Conservation (phyloP, 768 basidiomycete genomes). For the Lactarius deliciosus region DNA sequence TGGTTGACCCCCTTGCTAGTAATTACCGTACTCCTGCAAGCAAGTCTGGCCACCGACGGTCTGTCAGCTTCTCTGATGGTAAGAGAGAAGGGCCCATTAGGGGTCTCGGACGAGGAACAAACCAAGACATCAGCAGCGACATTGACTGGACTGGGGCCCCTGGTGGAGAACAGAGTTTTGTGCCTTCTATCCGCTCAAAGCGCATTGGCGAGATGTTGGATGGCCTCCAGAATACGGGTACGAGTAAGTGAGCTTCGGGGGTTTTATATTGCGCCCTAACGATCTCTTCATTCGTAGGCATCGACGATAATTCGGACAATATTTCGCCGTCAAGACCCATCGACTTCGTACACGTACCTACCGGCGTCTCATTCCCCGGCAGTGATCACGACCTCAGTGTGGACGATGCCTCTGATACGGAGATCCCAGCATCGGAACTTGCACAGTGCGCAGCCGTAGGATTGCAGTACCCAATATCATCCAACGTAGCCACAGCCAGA, state of each 20-base stretch:
- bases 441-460: slow-evolving; percentile 22
- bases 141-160: slow-evolving; percentile 29
- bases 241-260: slow-evolving; percentile 33
- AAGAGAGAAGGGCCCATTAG: slow-evolving; percentile 85
- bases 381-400: slow-evolving; percentile 32
- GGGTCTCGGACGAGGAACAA: slow-evolving; percentile 49
- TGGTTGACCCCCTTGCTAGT: slow-evolving; percentile 53
- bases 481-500: slow-evolving; percentile 4
- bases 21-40: slow-evolving; percentile 56
- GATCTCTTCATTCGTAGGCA: slow-evolving; percentile 28
- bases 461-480: slow-evolving; percentile 36
- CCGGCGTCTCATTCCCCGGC: slow-evolving; percentile 45
- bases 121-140: slow-evolving; percentile 41
- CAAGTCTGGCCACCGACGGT: slow-evolving; percentile 58
- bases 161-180: slow-evolving; percentile 34
- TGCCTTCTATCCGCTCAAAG: slow-evolving; percentile 69
- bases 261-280: slow-evolving; percentile 3
- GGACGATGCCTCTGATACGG: slow-evolving; percentile 34
- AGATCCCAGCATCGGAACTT: slow-evolving; percentile 14
- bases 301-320: slow-evolving; percentile 49
- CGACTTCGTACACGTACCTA: slow-evolving; percentile 42
- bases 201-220: slow-evolving; percentile 81
- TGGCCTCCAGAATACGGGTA: slow-evolving; percentile 68
- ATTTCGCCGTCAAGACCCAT: slow-evolving; percentile 58
- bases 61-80: slow-evolving; percentile 97